These are phyloP conservation scores for Hirsutella thompsonii DNA, from an alignment of 2,329 filamentous ascomycete genomes.

Conservation along the genomic window DNA sequence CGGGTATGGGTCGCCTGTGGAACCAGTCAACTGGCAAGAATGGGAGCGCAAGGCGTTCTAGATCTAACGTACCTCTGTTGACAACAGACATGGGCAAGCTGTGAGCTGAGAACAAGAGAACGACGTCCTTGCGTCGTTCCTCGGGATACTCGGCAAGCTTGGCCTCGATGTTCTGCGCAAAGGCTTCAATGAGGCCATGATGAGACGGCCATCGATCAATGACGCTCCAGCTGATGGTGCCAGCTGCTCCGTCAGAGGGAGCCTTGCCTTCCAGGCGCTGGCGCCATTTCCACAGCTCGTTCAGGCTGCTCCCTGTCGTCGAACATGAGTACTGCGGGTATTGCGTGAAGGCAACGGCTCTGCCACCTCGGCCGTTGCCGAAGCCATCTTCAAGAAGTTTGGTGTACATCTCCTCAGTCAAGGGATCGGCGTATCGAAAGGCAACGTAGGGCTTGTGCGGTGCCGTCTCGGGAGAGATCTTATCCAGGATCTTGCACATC, in stretches of 20 bases:
- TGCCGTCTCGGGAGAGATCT: slow-evolving; percentile 80
- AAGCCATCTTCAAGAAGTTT: slow-evolving; percentile 79
- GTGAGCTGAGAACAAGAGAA: slow-evolving; percentile 89
- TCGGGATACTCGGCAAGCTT: slow-evolving; percentile 74
- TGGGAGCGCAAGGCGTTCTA: neutral
- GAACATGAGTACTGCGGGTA: slow-evolving; percentile 98
- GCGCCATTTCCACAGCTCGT: slow-evolving; percentile 97
- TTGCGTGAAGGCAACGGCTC: slow-evolving; percentile 93
- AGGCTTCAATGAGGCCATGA: slow-evolving; percentile 76
- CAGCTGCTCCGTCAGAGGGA: slow-evolving; percentile 37
- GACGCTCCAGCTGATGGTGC: slow-evolving; percentile 86
- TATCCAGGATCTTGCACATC: slow-evolving; percentile 96
- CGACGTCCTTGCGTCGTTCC: slow-evolving; percentile 65
- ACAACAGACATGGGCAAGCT: slow-evolving; percentile 95
- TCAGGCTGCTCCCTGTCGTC: slow-evolving; percentile 89
- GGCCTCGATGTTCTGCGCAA: slow-evolving; percentile 83
- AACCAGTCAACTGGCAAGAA: slow-evolving; percentile 13
- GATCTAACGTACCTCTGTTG: slow-evolving; percentile 53
- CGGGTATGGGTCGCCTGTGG: slow-evolving; percentile 76
- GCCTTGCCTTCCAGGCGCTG: slow-evolving; percentile 73
- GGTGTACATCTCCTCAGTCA: slow-evolving; percentile 90
- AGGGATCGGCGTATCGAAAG: slow-evolving; percentile 84
- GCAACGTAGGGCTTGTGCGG: slow-evolving; percentile 97
- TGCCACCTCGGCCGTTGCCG: slow-evolving; percentile 75
- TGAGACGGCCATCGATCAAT: slow-evolving; percentile 98